Evolutionary conservation across 345 rosid species (phyloP), one percentile per base, ranked within the genome.

Genomic region (Eucalyptus marginata): DNA sequence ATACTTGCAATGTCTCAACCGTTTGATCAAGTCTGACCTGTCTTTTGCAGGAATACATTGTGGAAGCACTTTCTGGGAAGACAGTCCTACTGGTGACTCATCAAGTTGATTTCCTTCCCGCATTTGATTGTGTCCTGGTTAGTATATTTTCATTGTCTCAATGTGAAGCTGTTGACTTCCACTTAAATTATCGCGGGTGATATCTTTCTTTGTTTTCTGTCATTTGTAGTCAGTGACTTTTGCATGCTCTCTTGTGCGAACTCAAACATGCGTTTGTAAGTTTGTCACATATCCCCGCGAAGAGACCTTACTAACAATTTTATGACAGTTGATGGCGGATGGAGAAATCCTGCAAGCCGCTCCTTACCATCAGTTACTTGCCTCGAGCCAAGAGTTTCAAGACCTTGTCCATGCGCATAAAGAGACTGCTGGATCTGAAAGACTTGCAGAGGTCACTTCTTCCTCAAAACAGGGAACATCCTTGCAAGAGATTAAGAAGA

Each of bases 21-120:
- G 87, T 86, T 87, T 27, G 24, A 14, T 51, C 46, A 89, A 89
- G 89, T 64, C 92, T 91, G 89, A 91, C 88, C 49, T 87, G n/a
- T 47, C 87, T 83, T 84, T 87, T 89, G 90, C 95, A 97, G 99
- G 98, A 95, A 89, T 96, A 97, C 36, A 94, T 96, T n/a, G 94
- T 93, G 95, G 95, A 89, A 44, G 99, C 98, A 87, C 99, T 97
- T 33, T 92, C 93, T 14, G 92, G 87, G 87, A 97, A 96, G 94
- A 94, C 97, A 36, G 97, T 96, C 59, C 90, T 97, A 59, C 95
- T 96, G 13, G 99, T 97, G 54, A 97, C 99, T 5, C 99, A 97
- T 90, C 99, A 97, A 96, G 99, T 97, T 52, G 99, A 96, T 89
- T 97, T 97, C 94, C 92, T 97, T 79, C 99, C 99, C 27, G 95